phyloP scores from a whole-genome alignment of 2,329 filamentous ascomycete genomes.

The Trichoderma semiorbis region DNA sequence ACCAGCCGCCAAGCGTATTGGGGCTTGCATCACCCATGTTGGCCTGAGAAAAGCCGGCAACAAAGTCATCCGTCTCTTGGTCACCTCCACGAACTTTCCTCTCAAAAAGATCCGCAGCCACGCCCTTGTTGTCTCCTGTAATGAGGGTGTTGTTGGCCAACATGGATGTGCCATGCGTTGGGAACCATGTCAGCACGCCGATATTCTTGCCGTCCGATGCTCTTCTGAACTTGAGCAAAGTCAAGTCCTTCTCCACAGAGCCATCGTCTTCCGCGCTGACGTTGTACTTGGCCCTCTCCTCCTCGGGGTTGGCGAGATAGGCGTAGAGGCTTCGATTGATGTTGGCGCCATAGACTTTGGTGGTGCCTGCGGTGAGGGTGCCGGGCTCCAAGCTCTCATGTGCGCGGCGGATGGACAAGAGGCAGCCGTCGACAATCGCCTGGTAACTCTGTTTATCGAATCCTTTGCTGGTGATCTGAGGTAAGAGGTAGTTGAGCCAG shows the following conservation, averaged over 20 bases:
- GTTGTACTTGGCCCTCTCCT: constrained; percentile 66
- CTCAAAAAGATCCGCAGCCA: constrained; percentile 81
- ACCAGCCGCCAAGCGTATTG: constrained; percentile 79
- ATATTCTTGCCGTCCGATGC: constrained; percentile 68
- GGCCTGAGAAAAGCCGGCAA: constrained; percentile 86
- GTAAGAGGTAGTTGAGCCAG: constrained; percentile 88
- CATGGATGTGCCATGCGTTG: constrained; percentile 87
- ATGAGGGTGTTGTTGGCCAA: constrained; percentile 86
- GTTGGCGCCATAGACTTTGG: constrained; percentile 66
- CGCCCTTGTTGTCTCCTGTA: constrained; percentile 89
- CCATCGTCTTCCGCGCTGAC: constrained; percentile 35
- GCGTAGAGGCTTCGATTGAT: constrained; percentile 82
- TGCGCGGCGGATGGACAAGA: constrained; percentile 74
- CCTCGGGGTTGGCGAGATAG: constrained; percentile 75
- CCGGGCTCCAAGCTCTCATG: constrained; percentile 59
- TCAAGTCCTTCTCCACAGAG: constrained; percentile 70
- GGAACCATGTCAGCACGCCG: constrained; percentile 85
- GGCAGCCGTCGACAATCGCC: constrained; percentile 79
- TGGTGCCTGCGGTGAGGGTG: constrained; percentile 60
- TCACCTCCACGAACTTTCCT: constrained; percentile 55
- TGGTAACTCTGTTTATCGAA: constrained; percentile 83
- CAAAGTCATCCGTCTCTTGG: constrained; percentile 63
- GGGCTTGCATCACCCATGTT: constrained; percentile 89
- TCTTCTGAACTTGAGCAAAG: constrained; percentile 70
- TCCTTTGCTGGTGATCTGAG: constrained; percentile 81